Base-by-base conservation (phyloP, 441 rosid genomes). In the Croton laevigatus region DNA sequence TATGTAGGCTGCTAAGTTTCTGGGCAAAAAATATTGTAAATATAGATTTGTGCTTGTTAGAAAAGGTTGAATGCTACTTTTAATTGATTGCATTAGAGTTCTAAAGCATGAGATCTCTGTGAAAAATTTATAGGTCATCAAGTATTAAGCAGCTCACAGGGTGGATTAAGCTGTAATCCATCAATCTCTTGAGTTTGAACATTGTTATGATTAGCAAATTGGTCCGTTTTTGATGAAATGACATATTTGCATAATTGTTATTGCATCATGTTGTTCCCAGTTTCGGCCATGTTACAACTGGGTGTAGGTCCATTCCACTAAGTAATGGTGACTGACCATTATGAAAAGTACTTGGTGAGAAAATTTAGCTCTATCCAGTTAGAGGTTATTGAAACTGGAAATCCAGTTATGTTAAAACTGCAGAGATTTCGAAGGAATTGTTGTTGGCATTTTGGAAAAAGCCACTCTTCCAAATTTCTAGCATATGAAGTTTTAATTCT, bases 131-230 rank as follows among this genome's bases (percentile, higher is more conserved):
- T 27, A 27, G 32, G 32, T 27, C 32, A 27, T 82, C 45, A 84
- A 69, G 51, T 83, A 82, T 70, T 45, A 78, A 40, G 89, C 3
- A 82, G 79, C 86, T 83, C 34, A 42, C 8, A 5, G 11, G 11
- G 11, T 42, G 7, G 45, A 10, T 42, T 42, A 42, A 12, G 17
- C 5, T 16, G 17, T 13, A 13, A 11, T 13, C 32, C 32, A 27
- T 27, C 32, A 27, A 27, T n/a, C n/a, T n/a, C n/a, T n/a, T 27
- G 53, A 49, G 38, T 32, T 32, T 10, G 17, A n/a, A 59, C 42
- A 59, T 7, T 59, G 19, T 59, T 59, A 32, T 13, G n/a, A 11
- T 49, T 13, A 13, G 53, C 16, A 49, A 49, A 42, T 4, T 55
- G 36, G 34, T 55, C 60, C 13, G n/a, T 32, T 13, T 42, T 27